Percentiles rank a stretch among this genome's conserved stretches.
Conservation (phyloP, 2,329 filamentous ascomycete species). For the Exophiala dermatitidis region DNA sequence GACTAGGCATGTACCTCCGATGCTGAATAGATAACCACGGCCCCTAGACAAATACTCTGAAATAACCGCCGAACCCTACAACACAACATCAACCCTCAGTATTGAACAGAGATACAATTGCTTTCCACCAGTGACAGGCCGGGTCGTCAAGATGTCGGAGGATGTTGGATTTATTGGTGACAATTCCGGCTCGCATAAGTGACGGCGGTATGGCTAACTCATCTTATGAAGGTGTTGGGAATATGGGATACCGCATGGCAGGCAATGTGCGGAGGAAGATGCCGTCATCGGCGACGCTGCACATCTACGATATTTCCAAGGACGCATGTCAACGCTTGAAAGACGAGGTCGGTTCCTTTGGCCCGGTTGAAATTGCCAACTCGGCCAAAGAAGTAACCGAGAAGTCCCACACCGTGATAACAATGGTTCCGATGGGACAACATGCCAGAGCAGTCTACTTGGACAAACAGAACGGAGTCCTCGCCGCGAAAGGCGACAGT, state of each 20-base stretch:
- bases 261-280: constrained; percentile 7
- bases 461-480: constrained; percentile 6
- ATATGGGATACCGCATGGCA: constrained; percentile 9
- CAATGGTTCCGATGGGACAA: constrained; percentile 5
- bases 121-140: too few species aligned
- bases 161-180: too few species aligned
- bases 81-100: too few species aligned
- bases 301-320: constrained; percentile 1
- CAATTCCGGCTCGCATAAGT: too few species aligned
- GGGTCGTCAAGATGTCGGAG: too few species aligned
- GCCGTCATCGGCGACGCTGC: neutral
- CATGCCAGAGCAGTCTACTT: constrained; percentile 9
- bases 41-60: too few species aligned
- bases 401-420: constrained; percentile 6
- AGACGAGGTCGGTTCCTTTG: neutral
- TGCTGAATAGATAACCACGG: too few species aligned
- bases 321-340: neutral
- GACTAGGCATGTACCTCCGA: too few species aligned
- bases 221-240: neutral
- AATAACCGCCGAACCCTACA: too few species aligned
- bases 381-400: constrained; percentile 7
- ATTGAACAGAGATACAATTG: too few species aligned
- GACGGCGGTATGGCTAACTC: too few species aligned
- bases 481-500: constrained; percentile 1
- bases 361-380: constrained; percentile 3